Evolutionary conservation across 345 rosid genomes (phyloP).

Genomic region (Lumnitzera littorea): DNA sequence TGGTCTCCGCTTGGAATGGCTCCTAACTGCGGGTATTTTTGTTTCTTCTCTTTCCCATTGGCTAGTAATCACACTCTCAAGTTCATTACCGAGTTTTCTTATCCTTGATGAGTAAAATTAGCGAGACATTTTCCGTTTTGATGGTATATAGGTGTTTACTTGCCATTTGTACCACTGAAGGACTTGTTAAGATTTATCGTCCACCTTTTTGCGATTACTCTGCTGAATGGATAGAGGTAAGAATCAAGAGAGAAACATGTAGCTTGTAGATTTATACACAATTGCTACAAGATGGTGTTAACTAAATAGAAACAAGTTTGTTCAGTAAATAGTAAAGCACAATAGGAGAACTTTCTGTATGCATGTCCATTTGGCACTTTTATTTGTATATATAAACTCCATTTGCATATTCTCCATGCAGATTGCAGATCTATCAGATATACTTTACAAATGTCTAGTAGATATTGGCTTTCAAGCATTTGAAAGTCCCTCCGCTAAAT

Average conservation of each 20-base stretch:
- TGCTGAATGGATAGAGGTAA: slow-evolving; percentile 95
- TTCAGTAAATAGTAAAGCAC: too few species aligned
- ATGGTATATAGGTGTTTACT: slow-evolving; percentile 58
- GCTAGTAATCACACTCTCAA: neutral
- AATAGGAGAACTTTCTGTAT: neutral
- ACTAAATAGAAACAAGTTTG: too few species aligned
- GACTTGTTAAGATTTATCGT: slow-evolving; percentile 75
- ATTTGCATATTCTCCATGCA: too few species aligned
- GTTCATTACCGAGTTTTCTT: neutral
- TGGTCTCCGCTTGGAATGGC: slow-evolving; percentile 97
- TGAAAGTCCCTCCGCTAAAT: too few species aligned
- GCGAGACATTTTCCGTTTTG: neutral
- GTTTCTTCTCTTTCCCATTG: slow-evolving; percentile 1
- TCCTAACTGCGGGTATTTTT: slow-evolving; percentile 56
- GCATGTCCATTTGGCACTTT: neutral
- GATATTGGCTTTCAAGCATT: too few species aligned
- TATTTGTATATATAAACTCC: too few species aligned
- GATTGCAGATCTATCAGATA: too few species aligned
- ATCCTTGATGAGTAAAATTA: neutral
- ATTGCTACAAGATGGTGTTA: neutral
- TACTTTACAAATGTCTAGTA: too few species aligned
- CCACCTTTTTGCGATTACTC: slow-evolving; percentile 74
- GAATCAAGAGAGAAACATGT: slow-evolving; percentile 4
- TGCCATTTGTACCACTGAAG: slow-evolving; percentile 78
- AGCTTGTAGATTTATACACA: neutral